phyloP scores from a whole-genome alignment of 805 yeast species.

The Kazachstania viticola region DNA sequence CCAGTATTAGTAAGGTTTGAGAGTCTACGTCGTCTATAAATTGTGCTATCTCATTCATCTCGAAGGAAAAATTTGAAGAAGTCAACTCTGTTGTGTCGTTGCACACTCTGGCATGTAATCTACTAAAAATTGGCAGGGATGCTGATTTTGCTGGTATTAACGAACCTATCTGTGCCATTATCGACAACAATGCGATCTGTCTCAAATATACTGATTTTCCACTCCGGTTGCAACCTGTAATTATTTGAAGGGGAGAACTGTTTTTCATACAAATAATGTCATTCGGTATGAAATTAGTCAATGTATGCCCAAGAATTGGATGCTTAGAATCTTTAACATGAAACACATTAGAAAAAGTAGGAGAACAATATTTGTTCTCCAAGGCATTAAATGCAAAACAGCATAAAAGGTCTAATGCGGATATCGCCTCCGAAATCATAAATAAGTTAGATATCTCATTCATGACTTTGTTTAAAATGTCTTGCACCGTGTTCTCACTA shows the following conservation, averaged over 20 bases:
- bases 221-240: constrained; percentile 53
- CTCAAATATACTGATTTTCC: constrained; percentile 49
- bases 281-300: constrained; percentile 28
- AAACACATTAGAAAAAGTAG: constrained; percentile 28
- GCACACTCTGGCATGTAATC: constrained; percentile 30
- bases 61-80: constrained; percentile 34
- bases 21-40: constrained; percentile 29
- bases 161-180: constrained; percentile 51
- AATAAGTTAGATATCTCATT: constrained; percentile 27
- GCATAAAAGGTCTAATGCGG: constrained; percentile 32
- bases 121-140: constrained; percentile 29
- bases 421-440: constrained; percentile 34
- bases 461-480: constrained; percentile 19
- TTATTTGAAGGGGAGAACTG: constrained; percentile 34
- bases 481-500: constrained; percentile 31
- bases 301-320: constrained; percentile 30
- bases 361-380: constrained; percentile 22
- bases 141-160: constrained; percentile 37
- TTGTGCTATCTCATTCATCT: constrained; percentile 38
- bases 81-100: constrained; percentile 27
- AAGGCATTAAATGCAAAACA: constrained; percentile 23
- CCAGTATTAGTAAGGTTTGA: constrained; percentile 33
- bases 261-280: constrained; percentile 27
- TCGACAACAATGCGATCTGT: constrained; percentile 36
- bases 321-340: constrained; percentile 29